These are phyloP conservation scores for Stellera chamaejasme DNA, from an alignment of 345 rosid genomes.

Conservation along the genomic window DNA sequence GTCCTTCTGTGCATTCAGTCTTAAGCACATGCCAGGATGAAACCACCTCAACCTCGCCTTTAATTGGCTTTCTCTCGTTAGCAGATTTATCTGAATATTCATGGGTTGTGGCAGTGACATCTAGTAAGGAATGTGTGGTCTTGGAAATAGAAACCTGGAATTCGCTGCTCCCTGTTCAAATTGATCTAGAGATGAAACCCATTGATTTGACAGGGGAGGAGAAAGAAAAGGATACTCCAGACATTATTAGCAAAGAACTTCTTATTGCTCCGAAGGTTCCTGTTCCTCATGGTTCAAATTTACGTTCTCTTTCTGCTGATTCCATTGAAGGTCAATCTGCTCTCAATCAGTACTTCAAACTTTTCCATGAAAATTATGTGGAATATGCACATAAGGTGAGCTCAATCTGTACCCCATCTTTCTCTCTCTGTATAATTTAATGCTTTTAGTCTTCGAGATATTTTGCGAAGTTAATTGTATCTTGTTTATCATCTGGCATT, in stretches of 20 bases:
- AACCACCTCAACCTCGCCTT: conserved; percentile 37
- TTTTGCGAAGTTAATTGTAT: too few relatives aligned
- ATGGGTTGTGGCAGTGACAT: conserved; percentile 72
- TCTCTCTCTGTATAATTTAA: too few relatives aligned
- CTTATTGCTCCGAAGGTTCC: conserved; percentile 76
- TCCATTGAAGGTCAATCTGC: conserved; percentile 82
- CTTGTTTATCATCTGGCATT: too few relatives aligned
- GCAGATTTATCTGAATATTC: conserved; percentile 88
- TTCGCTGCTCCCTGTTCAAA: conserved; percentile 64
- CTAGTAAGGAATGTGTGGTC: conserved; percentile 67
- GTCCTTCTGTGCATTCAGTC: conserved; percentile 84
- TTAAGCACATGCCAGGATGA: conserved; percentile 78
- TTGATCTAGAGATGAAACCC: conserved; percentile 32
- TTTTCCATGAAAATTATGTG: conserved; percentile 89
- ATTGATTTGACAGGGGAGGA: conserved; percentile 21
- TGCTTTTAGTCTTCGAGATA: too few relatives aligned
- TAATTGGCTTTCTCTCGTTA: conserved; percentile 57
- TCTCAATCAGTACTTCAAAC: conserved; percentile 83
- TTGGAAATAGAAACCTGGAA: conserved; percentile 86
- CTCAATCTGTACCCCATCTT: not conserved
- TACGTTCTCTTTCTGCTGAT: conserved; percentile 70
- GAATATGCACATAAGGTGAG: conserved; percentile 96
- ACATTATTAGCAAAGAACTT: conserved; percentile 86
- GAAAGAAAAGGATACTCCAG: conserved; percentile 38
- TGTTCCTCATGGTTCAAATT: conserved; percentile 66